These are phyloP conservation scores for Caloboletus firmus DNA, from an alignment of 1,284 basidiomycete species.

Conservation along the genomic window DNA sequence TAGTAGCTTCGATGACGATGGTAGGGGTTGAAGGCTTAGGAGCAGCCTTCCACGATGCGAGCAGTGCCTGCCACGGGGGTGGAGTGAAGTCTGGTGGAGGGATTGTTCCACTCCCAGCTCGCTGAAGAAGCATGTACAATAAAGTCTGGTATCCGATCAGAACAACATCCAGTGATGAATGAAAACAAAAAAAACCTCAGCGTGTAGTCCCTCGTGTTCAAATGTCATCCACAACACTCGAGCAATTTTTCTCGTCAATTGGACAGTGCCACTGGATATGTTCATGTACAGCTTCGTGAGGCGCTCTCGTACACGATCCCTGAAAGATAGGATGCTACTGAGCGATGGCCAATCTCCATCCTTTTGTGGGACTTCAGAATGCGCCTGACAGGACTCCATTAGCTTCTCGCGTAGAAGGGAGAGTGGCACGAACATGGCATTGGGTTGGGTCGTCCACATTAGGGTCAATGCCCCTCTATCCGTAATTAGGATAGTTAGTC, in stretches of 20 bases:
- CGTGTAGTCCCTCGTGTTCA: constrained; percentile 87
- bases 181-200: constrained; percentile 50
- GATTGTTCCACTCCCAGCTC: constrained; percentile 72
- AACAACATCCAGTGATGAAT: not conserved
- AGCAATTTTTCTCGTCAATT: constrained; percentile 66
- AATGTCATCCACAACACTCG: constrained; percentile 86
- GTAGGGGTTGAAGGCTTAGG: constrained; percentile 44
- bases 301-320: constrained; percentile 70
- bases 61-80: constrained; percentile 77
- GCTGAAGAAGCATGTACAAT: constrained; percentile 91
- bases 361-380: constrained; percentile 83
- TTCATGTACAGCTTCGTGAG: constrained; percentile 74
- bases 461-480: constrained; percentile 92
- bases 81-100: constrained; percentile 73
- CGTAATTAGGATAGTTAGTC: constrained; percentile 13
- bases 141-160: constrained; percentile 59
- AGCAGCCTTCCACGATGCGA: constrained; percentile 60
- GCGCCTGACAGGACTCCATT: constrained; percentile 50
- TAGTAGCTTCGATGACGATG: constrained; percentile 60
- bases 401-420: not conserved
- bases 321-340: constrained; percentile 75
- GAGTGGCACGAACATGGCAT: constrained; percentile 64
- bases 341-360: constrained; percentile 88
- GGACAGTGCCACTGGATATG: constrained; percentile 56
- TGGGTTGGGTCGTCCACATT: constrained; percentile 85